Percentiles rank a stretch among this genome's conserved stretches.
Evolutionary conservation across 345 rosid species (phyloP).

Genomic region (Luvunga scandens): DNA sequence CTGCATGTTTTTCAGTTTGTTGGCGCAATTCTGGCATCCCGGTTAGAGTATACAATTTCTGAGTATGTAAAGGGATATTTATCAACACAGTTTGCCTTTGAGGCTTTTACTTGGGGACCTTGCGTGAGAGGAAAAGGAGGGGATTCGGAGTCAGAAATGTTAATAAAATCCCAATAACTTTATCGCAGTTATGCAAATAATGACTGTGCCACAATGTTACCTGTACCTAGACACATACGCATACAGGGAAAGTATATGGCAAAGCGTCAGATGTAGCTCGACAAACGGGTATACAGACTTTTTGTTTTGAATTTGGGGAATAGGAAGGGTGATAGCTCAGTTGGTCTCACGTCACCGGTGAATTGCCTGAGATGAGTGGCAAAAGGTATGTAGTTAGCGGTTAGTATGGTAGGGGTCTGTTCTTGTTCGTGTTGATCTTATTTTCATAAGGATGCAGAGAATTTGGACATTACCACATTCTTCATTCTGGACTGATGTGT

Average conservation of each 20-base stretch:
- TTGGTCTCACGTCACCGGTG: slow-evolving; percentile 52
- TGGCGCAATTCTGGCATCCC: background rate
- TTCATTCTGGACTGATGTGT: background rate
- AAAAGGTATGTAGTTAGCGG: slow-evolving; percentile 45
- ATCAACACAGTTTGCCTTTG: background rate
- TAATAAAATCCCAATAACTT: no score
- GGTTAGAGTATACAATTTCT: background rate
- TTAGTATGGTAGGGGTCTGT: slow-evolving; percentile 14
- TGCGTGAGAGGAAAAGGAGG: background rate
- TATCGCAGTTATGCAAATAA: no score
- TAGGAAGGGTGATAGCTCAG: slow-evolving; percentile 58
- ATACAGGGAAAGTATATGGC: no score
- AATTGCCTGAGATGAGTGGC: slow-evolving; percentile 69
- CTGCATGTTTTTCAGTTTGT: background rate
- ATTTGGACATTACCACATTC: no score
- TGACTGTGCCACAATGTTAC: no score
- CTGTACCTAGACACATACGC: no score
- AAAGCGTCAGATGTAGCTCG: no score
- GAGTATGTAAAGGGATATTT: background rate
- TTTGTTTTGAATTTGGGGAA: slow-evolving; percentile 50
- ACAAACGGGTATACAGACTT: slow-evolving; percentile 19
- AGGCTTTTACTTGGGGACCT: background rate
- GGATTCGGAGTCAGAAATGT: background rate
- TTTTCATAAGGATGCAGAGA: no score
- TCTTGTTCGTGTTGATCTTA: no score